Base-by-base conservation (phyloP, 352 stramenopile genomes). In the Phytophthora kernoviae region DNA sequence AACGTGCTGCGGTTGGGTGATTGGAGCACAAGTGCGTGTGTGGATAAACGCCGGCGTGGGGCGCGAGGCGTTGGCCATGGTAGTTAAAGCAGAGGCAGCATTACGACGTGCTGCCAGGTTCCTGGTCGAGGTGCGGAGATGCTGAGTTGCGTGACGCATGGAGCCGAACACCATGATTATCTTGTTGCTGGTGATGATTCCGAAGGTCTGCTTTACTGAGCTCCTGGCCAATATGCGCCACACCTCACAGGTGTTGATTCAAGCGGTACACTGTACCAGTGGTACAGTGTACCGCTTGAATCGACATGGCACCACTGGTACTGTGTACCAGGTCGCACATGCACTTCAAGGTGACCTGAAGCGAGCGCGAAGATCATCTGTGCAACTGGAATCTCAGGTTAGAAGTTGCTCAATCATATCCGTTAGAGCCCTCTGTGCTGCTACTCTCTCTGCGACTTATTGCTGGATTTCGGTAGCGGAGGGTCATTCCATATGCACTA, bases 91-190 rank as follows among this genome's bases (percentile, higher is more conserved):
- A 33, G 65, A 62, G 5, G 33, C 18, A 43, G 54, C 18, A 5
- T 33, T 21, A n/a, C 51, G 56, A 21, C 49, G 54, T 17, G 43
- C 58, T 11, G 43, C 2, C 5, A 37, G 21, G n/a, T 6, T 43
- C 17, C 36, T 68, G 20, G 50, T 24, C n/a, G 54, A 70, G 27
- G 54, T 44, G 21, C 57, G 51, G 37, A 79, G 50, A 32, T 70
- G 70, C 21, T 69, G 66, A 10, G 42, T 54, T 30, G 65, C 65
- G 47, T 66, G 65, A 27, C 68, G 58, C 50, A 74, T 50, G 18
- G 57, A 54, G 43, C 45, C 39, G 27, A 68, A 73, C 21, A 78
- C 56, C 66, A 78, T 78, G 6, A 49, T 40, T 12, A 43, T 1
- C 33, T 21, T 36, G 37, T n/a, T n/a, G 27, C 17, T 26, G 10